Conservation (phyloP, 202 grass and related monocot species). For the Setaria italica region DNA sequence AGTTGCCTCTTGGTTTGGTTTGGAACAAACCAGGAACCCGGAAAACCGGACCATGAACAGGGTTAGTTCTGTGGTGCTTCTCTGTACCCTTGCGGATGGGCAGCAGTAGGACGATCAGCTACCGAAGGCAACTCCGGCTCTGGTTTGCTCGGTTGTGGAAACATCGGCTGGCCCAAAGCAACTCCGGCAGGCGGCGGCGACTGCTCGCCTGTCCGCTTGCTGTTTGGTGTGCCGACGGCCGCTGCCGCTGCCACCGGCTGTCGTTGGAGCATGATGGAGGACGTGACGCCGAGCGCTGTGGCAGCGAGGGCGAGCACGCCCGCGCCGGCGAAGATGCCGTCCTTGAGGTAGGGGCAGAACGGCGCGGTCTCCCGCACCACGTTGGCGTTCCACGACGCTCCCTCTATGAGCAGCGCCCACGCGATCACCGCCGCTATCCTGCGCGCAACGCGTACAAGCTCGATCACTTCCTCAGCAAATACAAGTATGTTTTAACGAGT, state of each 20-base stretch:
- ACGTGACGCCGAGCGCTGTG: conserved; percentile 41
- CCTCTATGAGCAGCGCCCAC: conserved; percentile 30
- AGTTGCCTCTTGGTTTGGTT: too few species aligned
- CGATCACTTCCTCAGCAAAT: too few species aligned
- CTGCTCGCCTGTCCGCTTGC: too few species aligned
- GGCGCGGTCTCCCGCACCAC: not conserved
- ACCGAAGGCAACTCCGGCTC: too few species aligned
- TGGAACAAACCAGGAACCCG: too few species aligned
- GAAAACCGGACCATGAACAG: too few species aligned
- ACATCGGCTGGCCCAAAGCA: not conserved
- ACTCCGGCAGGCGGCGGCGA: too few species aligned
- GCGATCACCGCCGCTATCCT: conserved; percentile 50
- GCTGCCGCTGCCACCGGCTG: not conserved
- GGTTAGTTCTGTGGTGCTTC: too few species aligned
- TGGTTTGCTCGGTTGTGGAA: not conserved
- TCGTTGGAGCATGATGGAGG: conserved; percentile 19
- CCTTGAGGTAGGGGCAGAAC: conserved; percentile 41
- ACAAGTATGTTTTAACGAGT: too few species aligned
- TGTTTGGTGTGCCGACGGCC: not conserved
- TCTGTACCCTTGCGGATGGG: too few species aligned
- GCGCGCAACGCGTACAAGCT: not conserved
- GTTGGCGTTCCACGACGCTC: conserved; percentile 29
- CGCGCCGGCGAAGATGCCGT: conserved; percentile 39
- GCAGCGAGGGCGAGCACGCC: conserved; percentile 53
- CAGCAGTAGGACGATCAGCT: too few species aligned